These are phyloP conservation scores for Gastrodia elata DNA, from an alignment of 106 monocot species.

Conservation along the genomic window DNA sequence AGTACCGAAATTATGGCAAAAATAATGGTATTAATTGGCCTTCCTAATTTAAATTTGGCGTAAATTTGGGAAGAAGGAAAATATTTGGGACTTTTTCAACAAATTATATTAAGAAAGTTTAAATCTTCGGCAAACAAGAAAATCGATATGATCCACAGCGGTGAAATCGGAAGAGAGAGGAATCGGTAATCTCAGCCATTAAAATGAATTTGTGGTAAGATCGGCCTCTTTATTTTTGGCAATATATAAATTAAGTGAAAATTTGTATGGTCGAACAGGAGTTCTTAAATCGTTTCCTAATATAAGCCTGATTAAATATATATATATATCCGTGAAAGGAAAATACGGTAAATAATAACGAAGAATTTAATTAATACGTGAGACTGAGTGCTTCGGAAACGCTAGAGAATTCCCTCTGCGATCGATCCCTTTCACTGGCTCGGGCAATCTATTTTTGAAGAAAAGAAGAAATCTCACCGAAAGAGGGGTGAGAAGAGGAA, in stretches of 20 bases:
- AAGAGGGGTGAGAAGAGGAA: background rate
- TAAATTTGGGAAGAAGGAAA: too few species aligned
- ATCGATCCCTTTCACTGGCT: background rate
- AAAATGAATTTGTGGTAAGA: background rate
- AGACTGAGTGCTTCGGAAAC: background rate
- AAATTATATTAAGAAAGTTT: too few species aligned
- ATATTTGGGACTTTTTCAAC: too few species aligned
- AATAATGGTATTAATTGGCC: too few species aligned
- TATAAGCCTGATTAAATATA: too few species aligned
- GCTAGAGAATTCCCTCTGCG: background rate
- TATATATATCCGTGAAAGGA: too few species aligned
- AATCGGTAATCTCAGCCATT: background rate
- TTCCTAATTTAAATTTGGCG: too few species aligned
- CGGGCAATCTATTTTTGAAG: background rate
- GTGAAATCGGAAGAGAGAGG: too few species aligned
- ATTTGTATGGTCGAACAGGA: too few species aligned
- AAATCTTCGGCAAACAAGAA: too few species aligned
- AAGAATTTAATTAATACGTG: constrained; percentile 2
- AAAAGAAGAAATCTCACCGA: background rate
- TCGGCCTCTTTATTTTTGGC: background rate
- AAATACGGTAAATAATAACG: background rate
- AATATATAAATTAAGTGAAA: background rate
- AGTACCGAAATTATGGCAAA: too few species aligned
- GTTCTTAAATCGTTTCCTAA: too few species aligned
- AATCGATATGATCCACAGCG: background rate